phyloP scores from a whole-genome alignment of 129 eudicot species.

The Tagetes patula region DNA sequence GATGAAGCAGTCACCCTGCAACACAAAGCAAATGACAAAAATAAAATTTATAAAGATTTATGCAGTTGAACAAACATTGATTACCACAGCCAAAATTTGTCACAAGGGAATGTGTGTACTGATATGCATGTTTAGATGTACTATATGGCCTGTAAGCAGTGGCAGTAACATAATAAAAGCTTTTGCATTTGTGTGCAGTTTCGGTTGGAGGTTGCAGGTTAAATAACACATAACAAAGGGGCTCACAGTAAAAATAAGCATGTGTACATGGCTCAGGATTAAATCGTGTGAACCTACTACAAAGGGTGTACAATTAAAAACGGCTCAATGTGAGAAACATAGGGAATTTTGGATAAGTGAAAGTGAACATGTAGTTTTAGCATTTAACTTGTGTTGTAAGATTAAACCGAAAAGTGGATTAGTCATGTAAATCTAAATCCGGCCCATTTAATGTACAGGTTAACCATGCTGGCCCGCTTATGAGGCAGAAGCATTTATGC shows the following conservation, averaged over 20 bases:
- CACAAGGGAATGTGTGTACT: not conserved
- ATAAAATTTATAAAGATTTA: not conserved
- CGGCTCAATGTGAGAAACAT: not conserved
- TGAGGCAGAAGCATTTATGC: not conserved
- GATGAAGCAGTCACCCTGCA: conserved; percentile 47
- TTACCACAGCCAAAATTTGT: not conserved
- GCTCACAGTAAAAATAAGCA: not conserved
- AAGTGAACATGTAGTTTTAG: not conserved
- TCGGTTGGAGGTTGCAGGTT: not conserved
- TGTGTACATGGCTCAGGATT: not conserved
- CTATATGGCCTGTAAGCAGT: not conserved
- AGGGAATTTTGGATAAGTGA: not conserved
- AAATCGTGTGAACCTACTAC: not conserved
- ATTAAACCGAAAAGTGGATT: not conserved
- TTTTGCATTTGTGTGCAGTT: not conserved
- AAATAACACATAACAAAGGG: not conserved
- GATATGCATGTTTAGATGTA: not conserved
- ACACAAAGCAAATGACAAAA: not conserved
- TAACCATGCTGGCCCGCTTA: not conserved
- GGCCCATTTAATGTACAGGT: not conserved
- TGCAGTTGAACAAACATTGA: not conserved
- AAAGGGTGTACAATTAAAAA: not conserved
- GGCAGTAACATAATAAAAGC: not conserved
- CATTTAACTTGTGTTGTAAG: not conserved
- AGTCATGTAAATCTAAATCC: not conserved